These are phyloP conservation scores for Apiospora marii DNA, from an alignment of 2,329 filamentous ascomycete species.

Conservation along the genomic window DNA sequence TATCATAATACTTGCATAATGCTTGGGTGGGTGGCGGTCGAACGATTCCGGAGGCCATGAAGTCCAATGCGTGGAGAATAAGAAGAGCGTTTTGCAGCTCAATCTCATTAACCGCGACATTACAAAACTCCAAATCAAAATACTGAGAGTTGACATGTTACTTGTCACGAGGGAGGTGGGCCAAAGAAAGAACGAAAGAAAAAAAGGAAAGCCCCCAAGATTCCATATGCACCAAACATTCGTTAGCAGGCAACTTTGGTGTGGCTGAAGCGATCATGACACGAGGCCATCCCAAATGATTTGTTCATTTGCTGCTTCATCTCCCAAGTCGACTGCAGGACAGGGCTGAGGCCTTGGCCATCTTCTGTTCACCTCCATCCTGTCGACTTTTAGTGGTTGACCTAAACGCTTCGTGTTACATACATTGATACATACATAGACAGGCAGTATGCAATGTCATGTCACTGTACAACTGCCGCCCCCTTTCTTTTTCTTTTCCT, in stretches of 20 bases:
- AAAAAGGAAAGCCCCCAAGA: neutral
- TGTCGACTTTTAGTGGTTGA: neutral
- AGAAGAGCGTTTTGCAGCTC: neutral
- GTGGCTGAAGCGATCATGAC: slow-evolving; percentile 16
- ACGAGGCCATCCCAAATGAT: slow-evolving; percentile 7
- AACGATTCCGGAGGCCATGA: slow-evolving; percentile 2
- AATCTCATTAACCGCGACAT: neutral
- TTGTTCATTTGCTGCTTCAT: slow-evolving; percentile 17
- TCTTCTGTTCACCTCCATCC: neutral
- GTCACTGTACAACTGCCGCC: slow-evolving; percentile 14
- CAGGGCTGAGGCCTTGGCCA: slow-evolving; percentile 1
- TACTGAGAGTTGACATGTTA: slow-evolving; percentile 16
- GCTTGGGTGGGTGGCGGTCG: neutral
- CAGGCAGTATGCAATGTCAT: neutral
- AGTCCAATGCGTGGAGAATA: neutral
- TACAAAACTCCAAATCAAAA: neutral
- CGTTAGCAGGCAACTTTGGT: neutral
- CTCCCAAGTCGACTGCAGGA: neutral
- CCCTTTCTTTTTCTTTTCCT: slow-evolving; percentile 11
- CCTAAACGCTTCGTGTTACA: neutral
- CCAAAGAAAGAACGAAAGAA: neutral
- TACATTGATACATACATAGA: neutral
- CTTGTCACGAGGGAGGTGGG: neutral
- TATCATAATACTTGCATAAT: neutral
- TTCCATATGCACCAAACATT: neutral